Evolutionary conservation across 192 early-diverging fungal genomes (phyloP).

Genomic region (Backusella psychrophila): DNA sequence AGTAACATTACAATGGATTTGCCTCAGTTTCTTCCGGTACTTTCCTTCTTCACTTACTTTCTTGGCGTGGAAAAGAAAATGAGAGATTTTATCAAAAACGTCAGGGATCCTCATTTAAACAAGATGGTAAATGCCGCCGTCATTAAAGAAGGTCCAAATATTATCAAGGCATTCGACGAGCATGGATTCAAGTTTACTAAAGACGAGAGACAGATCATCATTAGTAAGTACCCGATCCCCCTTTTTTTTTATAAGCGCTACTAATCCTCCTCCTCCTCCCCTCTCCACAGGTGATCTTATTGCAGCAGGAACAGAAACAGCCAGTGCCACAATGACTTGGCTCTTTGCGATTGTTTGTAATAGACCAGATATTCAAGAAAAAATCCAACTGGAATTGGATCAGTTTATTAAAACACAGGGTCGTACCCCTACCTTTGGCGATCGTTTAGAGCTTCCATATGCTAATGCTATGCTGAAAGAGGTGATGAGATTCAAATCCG

Average conservation of each 20-base stretch:
- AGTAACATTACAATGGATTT: background rate
- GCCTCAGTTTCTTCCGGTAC: background rate
- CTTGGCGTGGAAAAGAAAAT: background rate
- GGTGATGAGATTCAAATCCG: background rate
- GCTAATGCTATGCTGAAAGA: slow-evolving; percentile 12
- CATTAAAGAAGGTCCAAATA: background rate
- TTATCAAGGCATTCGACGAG: background rate
- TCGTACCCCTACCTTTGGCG: background rate
- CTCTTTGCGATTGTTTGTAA: background rate
- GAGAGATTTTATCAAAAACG: background rate
- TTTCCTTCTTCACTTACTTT: background rate
- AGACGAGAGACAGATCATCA: background rate
- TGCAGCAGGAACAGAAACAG: background rate
- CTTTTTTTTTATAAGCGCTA: background rate
- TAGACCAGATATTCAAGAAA: slow-evolving; percentile 20
- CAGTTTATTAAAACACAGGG: background rate
- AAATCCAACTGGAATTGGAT: slow-evolving; percentile 18
- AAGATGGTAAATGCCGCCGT: background rate
- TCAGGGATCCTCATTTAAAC: background rate
- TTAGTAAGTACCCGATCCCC: background rate
- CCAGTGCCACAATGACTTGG: background rate
- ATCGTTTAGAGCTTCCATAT: slow-evolving; percentile 19
- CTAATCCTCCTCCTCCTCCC: background rate
- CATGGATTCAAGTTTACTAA: background rate
- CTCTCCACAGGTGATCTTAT: background rate